Percentiles rank a stretch among this genome's conserved stretches.
phyloP scores from a whole-genome alignment of 495 filamentous ascomycete genomes.

The Xylaria nigripes region DNA sequence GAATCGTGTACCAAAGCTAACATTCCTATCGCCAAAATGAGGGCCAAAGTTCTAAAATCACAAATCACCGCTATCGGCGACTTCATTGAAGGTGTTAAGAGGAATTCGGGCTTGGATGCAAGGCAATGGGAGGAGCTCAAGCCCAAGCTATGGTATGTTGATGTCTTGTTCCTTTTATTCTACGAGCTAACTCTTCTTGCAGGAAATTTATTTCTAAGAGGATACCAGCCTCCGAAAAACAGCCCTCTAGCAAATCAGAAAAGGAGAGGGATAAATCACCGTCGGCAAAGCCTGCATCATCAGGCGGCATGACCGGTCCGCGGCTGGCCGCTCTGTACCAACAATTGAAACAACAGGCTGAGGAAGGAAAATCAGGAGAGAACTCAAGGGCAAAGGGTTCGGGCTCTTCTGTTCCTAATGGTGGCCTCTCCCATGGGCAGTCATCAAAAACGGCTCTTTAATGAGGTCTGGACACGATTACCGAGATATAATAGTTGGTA shows the following conservation, averaged over 20 bases:
- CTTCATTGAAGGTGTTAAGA: conserved; percentile 34
- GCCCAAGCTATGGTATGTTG: conserved; percentile 39
- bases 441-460: conserved; percentile 14
- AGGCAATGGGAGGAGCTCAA: conserved; percentile 35
- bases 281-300: conserved; percentile 10
- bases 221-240: conserved; percentile 26
- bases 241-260: conserved; percentile 19
- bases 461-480: background rate
- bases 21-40: conserved; percentile 35
- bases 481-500: background rate
- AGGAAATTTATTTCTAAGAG: conserved; percentile 29
- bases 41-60: conserved; percentile 38
- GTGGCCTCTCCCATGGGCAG: conserved; percentile 15
- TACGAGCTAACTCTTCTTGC: background rate
- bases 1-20: conserved; percentile 37
- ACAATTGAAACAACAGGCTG: conserved; percentile 20
- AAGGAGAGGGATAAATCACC: conserved; percentile 19
- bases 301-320: conserved; percentile 23
- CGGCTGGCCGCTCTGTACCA: conserved; percentile 24
- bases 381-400: conserved; percentile 18
- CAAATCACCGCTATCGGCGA: conserved; percentile 40
- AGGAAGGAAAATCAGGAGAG: conserved; percentile 18
- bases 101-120: conserved; percentile 25
- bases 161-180: background rate
- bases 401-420: conserved; percentile 16